These are phyloP conservation scores for Raddia guianensis DNA, from an alignment of 176 grass and related monocot genomes.

Conservation along the genomic window DNA sequence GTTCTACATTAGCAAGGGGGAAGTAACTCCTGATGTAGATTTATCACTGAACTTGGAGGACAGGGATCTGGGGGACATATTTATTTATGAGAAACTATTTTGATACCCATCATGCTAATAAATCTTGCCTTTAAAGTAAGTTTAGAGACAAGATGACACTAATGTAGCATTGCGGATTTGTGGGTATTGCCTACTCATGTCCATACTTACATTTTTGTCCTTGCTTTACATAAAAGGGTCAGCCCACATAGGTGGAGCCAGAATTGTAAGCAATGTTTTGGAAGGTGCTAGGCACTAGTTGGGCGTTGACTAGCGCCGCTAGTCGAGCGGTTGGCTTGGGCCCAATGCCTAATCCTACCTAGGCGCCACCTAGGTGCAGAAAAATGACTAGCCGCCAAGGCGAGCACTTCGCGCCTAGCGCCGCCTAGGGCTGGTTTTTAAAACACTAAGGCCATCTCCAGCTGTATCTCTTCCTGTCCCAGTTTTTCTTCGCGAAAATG, in stretches of 20 bases:
- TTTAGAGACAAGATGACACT: background rate
- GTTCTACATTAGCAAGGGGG: background rate
- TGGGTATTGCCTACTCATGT: background rate
- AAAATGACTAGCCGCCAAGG: too few species aligned
- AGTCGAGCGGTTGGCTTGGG: too few species aligned
- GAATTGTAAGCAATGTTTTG: background rate
- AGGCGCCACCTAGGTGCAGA: too few species aligned
- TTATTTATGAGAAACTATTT: background rate
- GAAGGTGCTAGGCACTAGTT: too few species aligned
- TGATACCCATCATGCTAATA: background rate
- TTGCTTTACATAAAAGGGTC: constrained; percentile 15
- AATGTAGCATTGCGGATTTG: background rate
- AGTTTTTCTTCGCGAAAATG: too few species aligned
- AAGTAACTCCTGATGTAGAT: background rate
- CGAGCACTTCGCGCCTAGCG: too few species aligned
- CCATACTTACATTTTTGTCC: background rate
- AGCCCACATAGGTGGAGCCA: background rate
- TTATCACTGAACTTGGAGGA: background rate
- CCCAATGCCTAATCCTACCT: too few species aligned
- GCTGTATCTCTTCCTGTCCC: too few species aligned
- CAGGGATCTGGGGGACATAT: background rate
- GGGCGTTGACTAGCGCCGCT: too few species aligned
- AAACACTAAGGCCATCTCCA: too few species aligned
- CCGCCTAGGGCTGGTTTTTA: too few species aligned
- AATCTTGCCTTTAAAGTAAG: background rate